A percentile compares a stretch with the other conserved stretches of the same genome.
Conservation (phyloP, 257 asterid species). For the Echites panduratus region DNA sequence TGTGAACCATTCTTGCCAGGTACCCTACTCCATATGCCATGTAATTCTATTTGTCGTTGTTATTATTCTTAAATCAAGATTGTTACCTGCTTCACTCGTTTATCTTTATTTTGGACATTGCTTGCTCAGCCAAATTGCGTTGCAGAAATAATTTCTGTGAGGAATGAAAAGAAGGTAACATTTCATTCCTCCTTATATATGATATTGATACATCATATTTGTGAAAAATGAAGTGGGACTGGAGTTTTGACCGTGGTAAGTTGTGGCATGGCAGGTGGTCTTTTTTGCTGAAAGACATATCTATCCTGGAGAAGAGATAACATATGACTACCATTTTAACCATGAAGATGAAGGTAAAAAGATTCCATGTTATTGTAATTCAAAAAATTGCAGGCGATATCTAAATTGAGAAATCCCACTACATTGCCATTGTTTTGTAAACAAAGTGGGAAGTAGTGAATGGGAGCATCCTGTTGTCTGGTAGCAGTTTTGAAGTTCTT, state of each 20-base stretch:
- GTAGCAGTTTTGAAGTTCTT: background rate
- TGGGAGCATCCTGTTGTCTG: no score
- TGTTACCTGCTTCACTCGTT: slow-evolving; percentile 8
- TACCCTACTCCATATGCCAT: slow-evolving; percentile 21
- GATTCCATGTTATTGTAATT: slow-evolving; percentile 51
- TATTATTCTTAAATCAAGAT: no score
- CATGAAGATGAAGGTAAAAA: slow-evolving; percentile 60
- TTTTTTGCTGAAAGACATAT: slow-evolving; percentile 58
- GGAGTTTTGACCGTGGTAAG: slow-evolving; percentile 1
- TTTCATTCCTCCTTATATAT: background rate
- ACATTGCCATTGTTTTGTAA: background rate
- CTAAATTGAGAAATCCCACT: slow-evolving; percentile 29
- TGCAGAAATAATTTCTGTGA: slow-evolving; percentile 50
- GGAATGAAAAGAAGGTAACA: slow-evolving; percentile 58
- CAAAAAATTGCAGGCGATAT: slow-evolving; percentile 51
- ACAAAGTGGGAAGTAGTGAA: background rate
- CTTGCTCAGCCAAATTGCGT: slow-evolving; percentile 58
- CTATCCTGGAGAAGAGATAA: slow-evolving; percentile 73
- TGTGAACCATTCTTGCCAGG: slow-evolving; percentile 65
- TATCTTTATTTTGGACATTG: background rate
- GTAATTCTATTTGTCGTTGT: background rate
- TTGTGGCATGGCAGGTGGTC: slow-evolving; percentile 34
- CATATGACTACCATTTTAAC: slow-evolving; percentile 66
- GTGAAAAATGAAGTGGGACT: background rate
- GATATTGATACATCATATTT: background rate